A percentile compares a stretch with the other conserved stretches of the same genome.
Conservation (phyloP, 331 rosid species). For the Stylosanthes scabra region DNA sequence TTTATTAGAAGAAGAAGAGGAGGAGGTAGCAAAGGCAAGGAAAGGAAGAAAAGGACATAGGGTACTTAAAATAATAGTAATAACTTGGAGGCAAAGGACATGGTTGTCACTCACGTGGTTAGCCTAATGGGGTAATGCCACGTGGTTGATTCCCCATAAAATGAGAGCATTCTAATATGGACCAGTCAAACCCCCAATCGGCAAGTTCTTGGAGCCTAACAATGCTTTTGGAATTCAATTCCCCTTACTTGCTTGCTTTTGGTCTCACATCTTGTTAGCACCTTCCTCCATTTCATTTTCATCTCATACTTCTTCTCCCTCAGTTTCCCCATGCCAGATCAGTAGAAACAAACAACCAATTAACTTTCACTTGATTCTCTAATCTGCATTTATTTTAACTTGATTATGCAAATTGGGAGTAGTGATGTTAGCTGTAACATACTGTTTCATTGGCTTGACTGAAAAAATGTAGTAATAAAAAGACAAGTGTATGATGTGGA, state of each 20-base stretch:
- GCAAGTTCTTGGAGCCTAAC: slow-evolving; percentile 36
- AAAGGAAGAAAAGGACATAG: slow-evolving; percentile 36
- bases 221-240: slow-evolving; percentile 33
- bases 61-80: background rate
- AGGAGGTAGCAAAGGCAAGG: too few relatives aligned
- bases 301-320: slow-evolving; percentile 27
- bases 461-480: background rate
- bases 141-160: slow-evolving; percentile 41
- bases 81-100: slow-evolving; percentile 44
- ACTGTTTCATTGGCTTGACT: slow-evolving; percentile 12
- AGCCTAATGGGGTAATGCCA: slow-evolving; percentile 53
- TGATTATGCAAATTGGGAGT: background rate
- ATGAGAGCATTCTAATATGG: slow-evolving; percentile 33
- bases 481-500: slow-evolving; percentile 2
- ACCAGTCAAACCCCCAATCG: slow-evolving; percentile 48
- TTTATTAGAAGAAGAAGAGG: too few relatives aligned
- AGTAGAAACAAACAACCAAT: background rate
- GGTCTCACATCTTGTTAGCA: slow-evolving; percentile 50
- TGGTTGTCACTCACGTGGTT: slow-evolving; percentile 66
- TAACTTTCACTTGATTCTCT: background rate
- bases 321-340: slow-evolving; percentile 54
- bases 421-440: background rate
- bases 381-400: background rate
- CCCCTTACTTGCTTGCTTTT: background rate
- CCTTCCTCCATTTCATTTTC: slow-evolving; percentile 31